These are phyloP conservation scores for Alnus rubra DNA, from an alignment of 306 rosid genomes.

Conservation along the genomic window DNA sequence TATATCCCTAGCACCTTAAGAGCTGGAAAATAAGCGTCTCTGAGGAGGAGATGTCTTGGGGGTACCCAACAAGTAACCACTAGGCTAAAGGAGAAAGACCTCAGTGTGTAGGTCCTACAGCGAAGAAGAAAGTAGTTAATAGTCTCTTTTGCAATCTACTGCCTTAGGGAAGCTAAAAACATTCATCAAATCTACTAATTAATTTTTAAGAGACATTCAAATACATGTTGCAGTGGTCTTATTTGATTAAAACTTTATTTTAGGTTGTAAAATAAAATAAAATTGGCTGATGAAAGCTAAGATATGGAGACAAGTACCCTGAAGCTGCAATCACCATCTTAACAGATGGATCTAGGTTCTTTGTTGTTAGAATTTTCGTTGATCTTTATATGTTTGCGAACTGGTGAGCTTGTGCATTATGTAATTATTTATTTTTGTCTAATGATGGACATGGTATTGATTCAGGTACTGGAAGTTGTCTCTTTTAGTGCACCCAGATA, in stretches of 20 bases:
- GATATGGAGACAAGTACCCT: neutral
- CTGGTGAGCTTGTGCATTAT: neutral
- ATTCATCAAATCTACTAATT: neutral
- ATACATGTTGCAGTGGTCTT: neutral
- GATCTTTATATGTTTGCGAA: constrained; percentile 3
- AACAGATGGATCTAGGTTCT: neutral
- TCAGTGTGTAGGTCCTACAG: neutral
- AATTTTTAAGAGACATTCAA: neutral
- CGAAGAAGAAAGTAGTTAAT: neutral
- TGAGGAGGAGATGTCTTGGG: neutral
- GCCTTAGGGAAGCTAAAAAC: neutral
- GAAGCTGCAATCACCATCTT: neutral
- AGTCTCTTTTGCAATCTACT: neutral
- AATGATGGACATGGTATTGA: neutral
- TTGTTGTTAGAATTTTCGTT: neutral
- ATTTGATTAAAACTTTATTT: neutral
- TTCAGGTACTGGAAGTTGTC: constrained; percentile 93
- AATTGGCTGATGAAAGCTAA: neutral
- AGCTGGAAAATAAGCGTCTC: neutral
- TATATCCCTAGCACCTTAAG: neutral
- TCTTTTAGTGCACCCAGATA: constrained; percentile 98
- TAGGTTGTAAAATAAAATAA: neutral
- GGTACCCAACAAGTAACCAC: neutral
- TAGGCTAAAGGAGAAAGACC: neutral
- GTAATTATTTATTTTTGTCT: neutral